These are phyloP conservation scores for Ophiostoma fasciatum DNA, from an alignment of 2,329 filamentous ascomycete species.

Conservation along the genomic window DNA sequence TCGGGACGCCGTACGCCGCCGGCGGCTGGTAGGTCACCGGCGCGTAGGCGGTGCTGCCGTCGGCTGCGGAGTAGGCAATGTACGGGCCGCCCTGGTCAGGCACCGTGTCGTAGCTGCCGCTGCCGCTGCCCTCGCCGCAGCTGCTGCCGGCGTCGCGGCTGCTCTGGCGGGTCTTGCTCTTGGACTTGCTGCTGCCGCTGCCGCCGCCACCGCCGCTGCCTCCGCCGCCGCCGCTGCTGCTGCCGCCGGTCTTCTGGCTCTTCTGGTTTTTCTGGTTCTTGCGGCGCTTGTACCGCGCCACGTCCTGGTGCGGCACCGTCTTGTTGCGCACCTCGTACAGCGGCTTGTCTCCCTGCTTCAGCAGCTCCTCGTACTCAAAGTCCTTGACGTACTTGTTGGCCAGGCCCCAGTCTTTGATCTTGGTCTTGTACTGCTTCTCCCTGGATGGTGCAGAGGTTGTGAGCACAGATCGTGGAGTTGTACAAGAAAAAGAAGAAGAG, in stretches of 20 bases:
- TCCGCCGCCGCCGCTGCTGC: too few relatives aligned
- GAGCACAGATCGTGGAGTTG: neutral
- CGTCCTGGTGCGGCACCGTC: slow-evolving; percentile 4
- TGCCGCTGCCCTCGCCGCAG: neutral
- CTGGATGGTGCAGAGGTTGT: slow-evolving; percentile 7
- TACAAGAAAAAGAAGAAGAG: neutral
- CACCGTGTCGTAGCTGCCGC: too few relatives aligned
- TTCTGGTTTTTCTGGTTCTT: too few relatives aligned
- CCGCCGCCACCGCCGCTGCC: too few relatives aligned
- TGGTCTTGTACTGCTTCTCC: slow-evolving; percentile 20
- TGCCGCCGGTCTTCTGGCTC: too few relatives aligned
- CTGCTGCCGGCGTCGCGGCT: too few relatives aligned
- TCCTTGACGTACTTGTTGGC: slow-evolving; percentile 20
- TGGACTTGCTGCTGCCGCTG: too few relatives aligned
- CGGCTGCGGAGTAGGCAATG: too few relatives aligned
- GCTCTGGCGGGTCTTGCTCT: too few relatives aligned
- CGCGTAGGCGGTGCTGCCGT: too few relatives aligned
- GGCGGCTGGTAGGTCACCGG: too few relatives aligned
- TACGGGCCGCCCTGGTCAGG: too few relatives aligned
- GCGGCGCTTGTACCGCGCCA: slow-evolving; percentile 8
- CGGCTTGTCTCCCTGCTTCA: slow-evolving; percentile 16
- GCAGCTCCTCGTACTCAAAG: slow-evolving; percentile 19
- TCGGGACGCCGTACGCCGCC: neutral
- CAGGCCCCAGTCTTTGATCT: slow-evolving; percentile 20
- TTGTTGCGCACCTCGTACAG: slow-evolving; percentile 16